Percentiles rank a stretch among this genome's conserved stretches.
Evolutionary conservation across 1,284 basidiomycete genomes (phyloP).

Genomic region (Cryptococcus sp.): DNA sequence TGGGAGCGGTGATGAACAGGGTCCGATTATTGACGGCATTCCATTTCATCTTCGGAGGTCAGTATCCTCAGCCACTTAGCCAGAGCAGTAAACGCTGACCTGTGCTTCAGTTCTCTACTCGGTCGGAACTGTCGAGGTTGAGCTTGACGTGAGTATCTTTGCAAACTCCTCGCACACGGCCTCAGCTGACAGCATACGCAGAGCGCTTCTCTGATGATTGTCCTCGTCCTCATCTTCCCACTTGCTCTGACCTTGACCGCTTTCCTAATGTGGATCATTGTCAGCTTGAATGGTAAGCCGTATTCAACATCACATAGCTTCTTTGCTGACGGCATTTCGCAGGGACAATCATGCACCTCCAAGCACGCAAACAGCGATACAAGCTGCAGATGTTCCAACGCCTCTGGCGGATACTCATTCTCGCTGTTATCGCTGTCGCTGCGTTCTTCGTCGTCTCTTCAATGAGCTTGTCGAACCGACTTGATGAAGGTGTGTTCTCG

Average conservation of each 20-base stretch:
- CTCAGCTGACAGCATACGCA: slow-evolving; percentile 18
- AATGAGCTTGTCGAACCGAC: slow-evolving; percentile 83
- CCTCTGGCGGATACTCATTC: slow-evolving; percentile 83
- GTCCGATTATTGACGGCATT: slow-evolving; percentile 51
- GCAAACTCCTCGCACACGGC: slow-evolving; percentile 30
- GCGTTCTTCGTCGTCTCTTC: slow-evolving; percentile 92
- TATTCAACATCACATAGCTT: slow-evolving; percentile 11
- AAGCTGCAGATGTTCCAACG: slow-evolving; percentile 84
- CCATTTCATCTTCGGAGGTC: slow-evolving; percentile 94
- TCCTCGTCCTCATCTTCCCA: slow-evolving; percentile 86
- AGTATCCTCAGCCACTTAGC: slow-evolving; percentile 4
- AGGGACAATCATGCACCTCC: slow-evolving; percentile 84
- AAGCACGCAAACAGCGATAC: slow-evolving; percentile 78
- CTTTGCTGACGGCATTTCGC: slow-evolving; percentile 11
- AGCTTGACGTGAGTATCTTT: slow-evolving; percentile 65
- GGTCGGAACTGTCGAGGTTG: slow-evolving; percentile 86
- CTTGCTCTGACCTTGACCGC: slow-evolving; percentile 89
- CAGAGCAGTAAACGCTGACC: slow-evolving; percentile 8
- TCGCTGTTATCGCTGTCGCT: slow-evolving; percentile 77
- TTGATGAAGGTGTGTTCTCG: slow-evolving; percentile 72
- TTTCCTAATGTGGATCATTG: slow-evolving; percentile 94
- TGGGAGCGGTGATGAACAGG: slow-evolving; percentile 50
- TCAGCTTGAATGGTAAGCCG: slow-evolving; percentile 73
- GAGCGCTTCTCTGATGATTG: slow-evolving; percentile 73
- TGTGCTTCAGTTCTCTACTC: slow-evolving; percentile 72